Percentiles rank a stretch among this genome's conserved stretches.
These are phyloP conservation scores for Puya raimondii DNA, from an alignment of 176 grass and related monocot genomes.

Conservation along the genomic window DNA sequence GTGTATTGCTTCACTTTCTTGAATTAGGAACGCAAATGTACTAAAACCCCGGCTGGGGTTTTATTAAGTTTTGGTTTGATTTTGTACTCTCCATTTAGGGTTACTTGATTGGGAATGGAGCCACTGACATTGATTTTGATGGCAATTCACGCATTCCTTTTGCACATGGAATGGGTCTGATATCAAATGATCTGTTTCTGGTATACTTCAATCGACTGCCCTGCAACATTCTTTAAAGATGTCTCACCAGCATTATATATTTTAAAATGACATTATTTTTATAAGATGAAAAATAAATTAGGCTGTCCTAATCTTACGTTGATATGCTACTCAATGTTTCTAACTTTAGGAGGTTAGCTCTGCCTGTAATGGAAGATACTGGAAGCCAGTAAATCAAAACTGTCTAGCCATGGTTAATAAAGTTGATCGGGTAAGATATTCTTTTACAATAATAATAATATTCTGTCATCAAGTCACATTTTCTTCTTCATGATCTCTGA, in stretches of 20 bases:
- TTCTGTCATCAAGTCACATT: not conserved
- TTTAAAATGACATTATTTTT: too few relatives aligned
- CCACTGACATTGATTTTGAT: constrained; percentile 67
- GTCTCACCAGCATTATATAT: too few relatives aligned
- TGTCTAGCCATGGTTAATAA: constrained; percentile 32
- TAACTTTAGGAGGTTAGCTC: constrained; percentile 46
- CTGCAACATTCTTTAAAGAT: too few relatives aligned
- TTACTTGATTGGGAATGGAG: constrained; percentile 96
- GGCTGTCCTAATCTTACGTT: too few relatives aligned
- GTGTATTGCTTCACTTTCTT: not conserved
- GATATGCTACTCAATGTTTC: constrained; percentile 3
- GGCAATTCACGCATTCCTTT: constrained; percentile 93
- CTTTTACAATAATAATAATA: not conserved
- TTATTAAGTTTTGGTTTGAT: constrained; percentile 1
- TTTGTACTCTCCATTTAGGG: constrained; percentile 31
- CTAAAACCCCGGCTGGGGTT: not conserved
- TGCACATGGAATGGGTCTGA: constrained; percentile 84
- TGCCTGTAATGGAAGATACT: constrained; percentile 68
- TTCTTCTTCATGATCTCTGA: constrained; percentile 18
- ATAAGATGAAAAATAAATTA: not conserved
- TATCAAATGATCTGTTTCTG: constrained; percentile 67
- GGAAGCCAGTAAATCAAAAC: constrained; percentile 28
- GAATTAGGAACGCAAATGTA: not conserved
- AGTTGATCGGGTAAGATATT: constrained; percentile 50
- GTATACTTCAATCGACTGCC: too few relatives aligned